A percentile compares a stretch with the other conserved stretches of the same genome.
These are phyloP conservation scores for Cryptococcus sp. DNA, from an alignment of 1,284 basidiomycete genomes.

Conservation along the genomic window DNA sequence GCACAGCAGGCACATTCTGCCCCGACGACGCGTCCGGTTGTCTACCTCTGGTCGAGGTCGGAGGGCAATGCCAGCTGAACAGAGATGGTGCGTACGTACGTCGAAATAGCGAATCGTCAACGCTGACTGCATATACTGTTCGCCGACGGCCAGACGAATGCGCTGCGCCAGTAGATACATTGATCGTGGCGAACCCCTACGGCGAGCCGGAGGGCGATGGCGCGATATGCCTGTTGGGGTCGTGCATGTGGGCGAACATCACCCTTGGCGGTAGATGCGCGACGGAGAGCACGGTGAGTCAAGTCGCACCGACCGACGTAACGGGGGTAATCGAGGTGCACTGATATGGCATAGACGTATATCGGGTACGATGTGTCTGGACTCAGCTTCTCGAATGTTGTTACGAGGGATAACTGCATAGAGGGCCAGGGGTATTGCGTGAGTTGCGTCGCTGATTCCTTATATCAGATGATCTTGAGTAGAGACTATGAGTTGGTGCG, in stretches of 20 bases:
- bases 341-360: constrained; percentile 20
- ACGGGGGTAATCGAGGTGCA: no score
- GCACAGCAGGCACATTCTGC: constrained; percentile 21
- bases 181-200: constrained; percentile 11
- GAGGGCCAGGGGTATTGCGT: constrained; percentile 31
- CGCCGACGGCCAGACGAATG: constrained; percentile 19
- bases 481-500: no score
- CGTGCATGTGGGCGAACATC: constrained; percentile 25
- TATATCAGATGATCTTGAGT: no score
- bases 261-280: constrained; percentile 19
- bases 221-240: constrained; percentile 25
- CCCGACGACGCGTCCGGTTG: constrained; percentile 32
- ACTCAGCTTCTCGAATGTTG: constrained; percentile 16
- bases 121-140: neutral
- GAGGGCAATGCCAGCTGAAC: constrained; percentile 29
- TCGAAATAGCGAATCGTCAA: neutral
- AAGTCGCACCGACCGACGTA: neutral
- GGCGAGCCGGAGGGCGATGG: constrained; percentile 15
- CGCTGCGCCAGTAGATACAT: constrained; percentile 8
- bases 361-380: constrained; percentile 27
- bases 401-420: constrained; percentile 31
- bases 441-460: constrained; percentile 2
- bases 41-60: constrained; percentile 19
- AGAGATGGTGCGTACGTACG: constrained; percentile 24
- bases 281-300: constrained; percentile 28